Evolutionary conservation across 768 basidiomycete species (phyloP).

Genomic region (Dacryopinax primogenitus): DNA sequence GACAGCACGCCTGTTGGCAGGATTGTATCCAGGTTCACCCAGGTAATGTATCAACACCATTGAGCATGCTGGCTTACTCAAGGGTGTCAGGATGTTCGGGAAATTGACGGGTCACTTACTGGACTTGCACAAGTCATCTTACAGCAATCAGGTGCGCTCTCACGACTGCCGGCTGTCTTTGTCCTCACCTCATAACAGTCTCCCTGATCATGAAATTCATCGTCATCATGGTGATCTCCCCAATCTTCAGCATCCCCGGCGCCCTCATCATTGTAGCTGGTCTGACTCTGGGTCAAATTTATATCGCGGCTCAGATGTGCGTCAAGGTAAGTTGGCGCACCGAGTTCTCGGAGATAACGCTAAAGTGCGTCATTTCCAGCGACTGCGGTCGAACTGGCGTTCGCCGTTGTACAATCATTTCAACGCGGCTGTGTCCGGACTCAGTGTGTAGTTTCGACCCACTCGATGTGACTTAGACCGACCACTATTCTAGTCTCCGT

Average conservation of each 20-base stretch:
- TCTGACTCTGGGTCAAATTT: slow-evolving; percentile 36
- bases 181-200: slow-evolving; percentile 14
- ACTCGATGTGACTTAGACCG: slow-evolving; percentile 7
- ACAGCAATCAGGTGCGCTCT: background rate
- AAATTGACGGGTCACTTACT: slow-evolving; percentile 13
- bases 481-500: slow-evolving; percentile 30
- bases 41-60: slow-evolving; percentile 35
- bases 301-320: slow-evolving; percentile 44
- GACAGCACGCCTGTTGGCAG: slow-evolving; percentile 42
- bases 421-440: slow-evolving; percentile 46
- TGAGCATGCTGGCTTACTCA: slow-evolving; percentile 20
- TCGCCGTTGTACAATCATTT: slow-evolving; percentile 42
- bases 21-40: slow-evolving; percentile 52
- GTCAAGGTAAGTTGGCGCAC: slow-evolving; percentile 28
- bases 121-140: background rate
- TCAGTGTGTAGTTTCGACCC: slow-evolving; percentile 22
- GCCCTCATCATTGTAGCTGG: slow-evolving; percentile 34
- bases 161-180: background rate
- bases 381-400: slow-evolving; percentile 41
- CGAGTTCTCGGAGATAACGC: background rate
- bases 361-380: slow-evolving; percentile 15
- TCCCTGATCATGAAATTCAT: slow-evolving; percentile 33
- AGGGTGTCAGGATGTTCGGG: slow-evolving; percentile 13
- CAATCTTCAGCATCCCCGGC: slow-evolving; percentile 38
- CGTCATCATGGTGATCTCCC: slow-evolving; percentile 36